phyloP scores from a whole-genome alignment of 805 yeast species.

The Teunomyces pallodes region DNA sequence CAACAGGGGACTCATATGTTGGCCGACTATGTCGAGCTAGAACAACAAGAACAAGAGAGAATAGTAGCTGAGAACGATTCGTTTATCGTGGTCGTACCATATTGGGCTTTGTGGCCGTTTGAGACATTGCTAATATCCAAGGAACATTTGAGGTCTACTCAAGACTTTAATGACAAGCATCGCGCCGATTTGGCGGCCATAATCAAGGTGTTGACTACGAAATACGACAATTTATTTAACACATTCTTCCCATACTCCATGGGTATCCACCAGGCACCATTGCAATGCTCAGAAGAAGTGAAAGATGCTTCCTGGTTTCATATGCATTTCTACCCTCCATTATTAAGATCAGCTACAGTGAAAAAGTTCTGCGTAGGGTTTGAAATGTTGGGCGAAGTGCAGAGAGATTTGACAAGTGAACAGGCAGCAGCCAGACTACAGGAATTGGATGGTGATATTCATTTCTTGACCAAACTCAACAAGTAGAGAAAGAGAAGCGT shows the following conservation, averaged over 20 bases:
- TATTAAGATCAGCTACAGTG: constrained; percentile 70
- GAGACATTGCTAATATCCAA: constrained; percentile 66
- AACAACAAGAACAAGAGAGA: constrained; percentile 49
- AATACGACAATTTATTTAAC: constrained; percentile 68
- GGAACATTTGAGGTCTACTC: constrained; percentile 49
- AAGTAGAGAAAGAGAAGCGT: not conserved
- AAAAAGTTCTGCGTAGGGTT: constrained; percentile 75
- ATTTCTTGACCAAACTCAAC: constrained; percentile 15
- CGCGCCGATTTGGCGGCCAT: constrained; percentile 55
- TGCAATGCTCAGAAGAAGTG: constrained; percentile 41
- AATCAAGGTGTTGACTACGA: constrained; percentile 52
- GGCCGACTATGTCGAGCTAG: constrained; percentile 60
- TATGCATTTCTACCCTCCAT: constrained; percentile 78
- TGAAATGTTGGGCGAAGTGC: constrained; percentile 67
- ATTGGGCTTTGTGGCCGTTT: constrained; percentile 84
- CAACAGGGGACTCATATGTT: constrained; percentile 48
- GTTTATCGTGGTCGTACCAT: constrained; percentile 69
- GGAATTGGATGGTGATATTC: constrained; percentile 38
- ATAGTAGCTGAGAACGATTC: constrained; percentile 58
- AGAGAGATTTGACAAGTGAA: constrained; percentile 66
- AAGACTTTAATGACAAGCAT: constrained; percentile 46
- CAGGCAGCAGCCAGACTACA: constrained; percentile 59
- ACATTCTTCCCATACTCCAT: constrained; percentile 76
- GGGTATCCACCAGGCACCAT: constrained; percentile 79
- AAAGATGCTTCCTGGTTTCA: constrained; percentile 53